These are phyloP conservation scores for Wallacemonas rigidus DNA, from an alignment of 208 protist species.

Conservation along the genomic window DNA sequence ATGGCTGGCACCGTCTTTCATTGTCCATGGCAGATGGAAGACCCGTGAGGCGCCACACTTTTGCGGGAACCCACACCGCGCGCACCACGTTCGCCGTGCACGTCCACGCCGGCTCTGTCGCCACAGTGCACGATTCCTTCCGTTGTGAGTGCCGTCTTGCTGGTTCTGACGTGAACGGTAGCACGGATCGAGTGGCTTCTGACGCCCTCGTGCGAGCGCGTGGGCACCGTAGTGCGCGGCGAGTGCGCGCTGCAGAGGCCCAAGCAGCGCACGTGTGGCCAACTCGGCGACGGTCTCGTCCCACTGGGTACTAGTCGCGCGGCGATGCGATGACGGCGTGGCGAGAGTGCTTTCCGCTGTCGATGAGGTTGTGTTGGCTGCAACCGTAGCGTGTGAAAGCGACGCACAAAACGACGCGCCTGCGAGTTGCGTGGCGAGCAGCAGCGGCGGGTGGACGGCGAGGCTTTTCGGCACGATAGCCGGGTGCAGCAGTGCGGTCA, in stretches of 20 bases:
- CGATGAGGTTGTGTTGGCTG: no score
- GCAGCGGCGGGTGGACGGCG: conserved; percentile 10
- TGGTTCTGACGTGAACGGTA: conserved; percentile 26
- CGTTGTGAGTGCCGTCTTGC: conserved; percentile 25
- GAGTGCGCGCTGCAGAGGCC: conserved; percentile 47
- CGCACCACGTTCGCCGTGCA: conserved; percentile 56
- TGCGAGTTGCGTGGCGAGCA: conserved; percentile 48
- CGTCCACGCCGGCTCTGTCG: conserved; percentile 42
- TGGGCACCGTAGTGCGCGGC: conserved; percentile 81
- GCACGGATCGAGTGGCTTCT: conserved; percentile 63
- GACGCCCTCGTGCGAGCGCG: conserved; percentile 48
- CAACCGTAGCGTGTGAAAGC: conserved; percentile 47
- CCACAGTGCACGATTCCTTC: conserved; percentile 23
- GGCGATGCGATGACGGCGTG: no score
- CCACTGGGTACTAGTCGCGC: no score
- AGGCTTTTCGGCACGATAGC: conserved; percentile 12
- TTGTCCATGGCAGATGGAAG: no score
- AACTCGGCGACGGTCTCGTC: not conserved
- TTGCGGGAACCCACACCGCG: conserved; percentile 53
- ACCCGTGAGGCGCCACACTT: no score
- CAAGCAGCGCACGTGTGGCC: conserved; percentile 2
- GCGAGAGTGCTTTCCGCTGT: no score
- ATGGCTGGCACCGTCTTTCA: no score
- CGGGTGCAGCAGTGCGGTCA: not conserved
- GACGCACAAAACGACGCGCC: conserved; percentile 73